Percentiles rank a stretch among this genome's conserved stretches.
phyloP scores from a whole-genome alignment of 2,329 filamentous ascomycete genomes.

The Fonsecaea pedrosoi region DNA sequence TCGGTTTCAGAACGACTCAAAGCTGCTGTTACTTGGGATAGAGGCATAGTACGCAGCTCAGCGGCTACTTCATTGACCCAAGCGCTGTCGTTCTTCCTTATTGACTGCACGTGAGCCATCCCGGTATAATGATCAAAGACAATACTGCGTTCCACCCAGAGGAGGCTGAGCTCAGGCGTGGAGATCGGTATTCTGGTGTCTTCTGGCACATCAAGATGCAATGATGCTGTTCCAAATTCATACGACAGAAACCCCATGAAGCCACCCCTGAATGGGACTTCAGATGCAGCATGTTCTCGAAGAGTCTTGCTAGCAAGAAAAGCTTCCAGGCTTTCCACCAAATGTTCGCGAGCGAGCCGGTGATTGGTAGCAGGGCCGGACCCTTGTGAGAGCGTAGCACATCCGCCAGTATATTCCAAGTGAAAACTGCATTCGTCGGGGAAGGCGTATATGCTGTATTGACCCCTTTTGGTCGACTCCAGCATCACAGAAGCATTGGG shows the following conservation, averaged over 20 bases:
- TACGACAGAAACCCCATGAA: constrained; percentile 86
- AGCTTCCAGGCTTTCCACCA: constrained; percentile 19
- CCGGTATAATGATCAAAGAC: constrained; percentile 74
- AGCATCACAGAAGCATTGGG: constrained; percentile 44
- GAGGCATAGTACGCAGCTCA: background rate
- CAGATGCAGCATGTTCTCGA: constrained; percentile 7
- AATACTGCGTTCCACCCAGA: constrained; percentile 77
- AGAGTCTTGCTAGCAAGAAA: constrained; percentile 25
- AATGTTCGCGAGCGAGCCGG: constrained; percentile 16
- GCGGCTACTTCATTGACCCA: constrained; percentile 56
- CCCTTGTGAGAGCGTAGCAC: background rate
- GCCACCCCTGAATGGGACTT: constrained; percentile 75
- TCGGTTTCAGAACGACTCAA: constrained; percentile 36
- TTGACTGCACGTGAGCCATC: constrained; percentile 70
- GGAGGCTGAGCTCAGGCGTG: constrained; percentile 74
- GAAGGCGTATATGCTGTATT: constrained; percentile 77
- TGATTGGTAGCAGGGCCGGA: background rate
- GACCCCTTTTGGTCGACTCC: constrained; percentile 55
- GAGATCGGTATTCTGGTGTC: constrained; percentile 38
- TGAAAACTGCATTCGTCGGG: constrained; percentile 64
- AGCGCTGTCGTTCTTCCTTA: constrained; percentile 53
- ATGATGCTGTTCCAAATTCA: constrained; percentile 71
- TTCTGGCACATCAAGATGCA: constrained; percentile 56
- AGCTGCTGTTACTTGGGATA: constrained; percentile 37
- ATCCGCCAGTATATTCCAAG: constrained; percentile 58